phyloP scores from a whole-genome alignment of 768 basidiomycete species.

The Mycena capillaripes region DNA sequence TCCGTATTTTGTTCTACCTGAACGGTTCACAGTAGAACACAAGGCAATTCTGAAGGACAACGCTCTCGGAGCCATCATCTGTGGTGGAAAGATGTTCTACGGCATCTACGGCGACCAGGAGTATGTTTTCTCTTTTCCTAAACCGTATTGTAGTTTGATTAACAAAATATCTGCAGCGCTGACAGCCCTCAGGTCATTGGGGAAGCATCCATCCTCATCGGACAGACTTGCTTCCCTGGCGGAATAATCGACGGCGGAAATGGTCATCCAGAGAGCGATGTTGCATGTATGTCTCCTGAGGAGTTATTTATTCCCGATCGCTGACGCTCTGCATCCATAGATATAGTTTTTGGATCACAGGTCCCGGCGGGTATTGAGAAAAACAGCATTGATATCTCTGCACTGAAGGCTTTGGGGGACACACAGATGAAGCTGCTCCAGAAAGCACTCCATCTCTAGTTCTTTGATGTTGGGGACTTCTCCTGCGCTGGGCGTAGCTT shows the following conservation, averaged over 20 bases:
- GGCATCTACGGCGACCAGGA: slow-evolving; percentile 44
- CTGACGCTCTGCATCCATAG: slow-evolving; percentile 19
- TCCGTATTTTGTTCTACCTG: slow-evolving; percentile 42
- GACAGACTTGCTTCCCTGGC: slow-evolving; percentile 43
- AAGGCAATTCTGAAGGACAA: slow-evolving; percentile 32
- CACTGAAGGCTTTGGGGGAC: slow-evolving; percentile 42
- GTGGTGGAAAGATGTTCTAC: slow-evolving; percentile 44
- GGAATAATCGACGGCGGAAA: slow-evolving; percentile 37
- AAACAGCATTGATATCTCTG: slow-evolving; percentile 38
- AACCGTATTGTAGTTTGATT: background rate
- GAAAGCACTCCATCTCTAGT: slow-evolving; percentile 36
- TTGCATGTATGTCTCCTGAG: slow-evolving; percentile 37
- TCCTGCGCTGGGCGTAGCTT: slow-evolving; percentile 9
- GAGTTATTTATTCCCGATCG: background rate
- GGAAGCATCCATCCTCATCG: slow-evolving; percentile 43
- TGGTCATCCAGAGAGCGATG: slow-evolving; percentile 39
- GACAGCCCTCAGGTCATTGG: slow-evolving; percentile 43
- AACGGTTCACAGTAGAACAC: slow-evolving; percentile 33
- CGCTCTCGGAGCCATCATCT: slow-evolving; percentile 44
- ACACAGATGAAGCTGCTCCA: slow-evolving; percentile 33
- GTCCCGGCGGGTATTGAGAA: slow-evolving; percentile 38
- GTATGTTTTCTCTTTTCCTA: slow-evolving; percentile 18
- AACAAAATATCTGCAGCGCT: slow-evolving; percentile 26
- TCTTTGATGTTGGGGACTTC: background rate
- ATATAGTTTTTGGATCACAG: slow-evolving; percentile 40